Base-by-base conservation (phyloP, 108 stramenopile genomes). In the Licmophora abbreviata region DNA sequence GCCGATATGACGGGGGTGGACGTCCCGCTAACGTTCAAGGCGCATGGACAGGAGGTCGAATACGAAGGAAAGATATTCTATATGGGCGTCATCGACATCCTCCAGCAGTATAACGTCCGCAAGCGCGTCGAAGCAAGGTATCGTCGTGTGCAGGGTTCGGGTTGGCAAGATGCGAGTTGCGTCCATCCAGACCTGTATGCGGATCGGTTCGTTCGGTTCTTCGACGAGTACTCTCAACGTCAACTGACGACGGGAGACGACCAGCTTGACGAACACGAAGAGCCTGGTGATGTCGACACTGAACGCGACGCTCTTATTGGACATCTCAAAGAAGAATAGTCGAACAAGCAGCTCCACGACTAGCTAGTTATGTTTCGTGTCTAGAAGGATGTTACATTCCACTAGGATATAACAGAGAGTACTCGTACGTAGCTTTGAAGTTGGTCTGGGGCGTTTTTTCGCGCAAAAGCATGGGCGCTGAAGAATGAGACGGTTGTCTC, bases 1-100 rank as follows among this genome's bases (percentile, higher is more conserved):
- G 81, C 86, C 77, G 84, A 90, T 54, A 72, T 76, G n/a, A 68
- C 66, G 25, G 68, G 74, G 10, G 34, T 78, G 44, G 28, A 66
- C 23, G 37, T 61, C 35, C 88, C 88, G 3, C 29, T 74, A 14
- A 54, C 81, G 59, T 54, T 63, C 28, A 43, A 75, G 11, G 70
- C 71, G 22, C 59, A 69, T 20, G 63, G 76, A 41, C 74, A 74
- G 8, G 58, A 76, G 26, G 61, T 61, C 20, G 49, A 68, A 36
- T 81, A 78, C 46, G 82, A 79, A 37, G 84, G 84, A 29, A 85
- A 89, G 61, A 87, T 94, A 3, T 96, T 86, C 57, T 94, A 81
- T 74, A 80, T 94, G 80, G 97, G 97, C 18, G 83, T 97, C 43
- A 97, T 97, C 59, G 97, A 97, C 58, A 92, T 97, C 62, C 69